Evolutionary conservation across 352 stramenopile species (phyloP), one percentile per base, ranked within the genome.

Genomic region (Pythium angustatum): DNA sequence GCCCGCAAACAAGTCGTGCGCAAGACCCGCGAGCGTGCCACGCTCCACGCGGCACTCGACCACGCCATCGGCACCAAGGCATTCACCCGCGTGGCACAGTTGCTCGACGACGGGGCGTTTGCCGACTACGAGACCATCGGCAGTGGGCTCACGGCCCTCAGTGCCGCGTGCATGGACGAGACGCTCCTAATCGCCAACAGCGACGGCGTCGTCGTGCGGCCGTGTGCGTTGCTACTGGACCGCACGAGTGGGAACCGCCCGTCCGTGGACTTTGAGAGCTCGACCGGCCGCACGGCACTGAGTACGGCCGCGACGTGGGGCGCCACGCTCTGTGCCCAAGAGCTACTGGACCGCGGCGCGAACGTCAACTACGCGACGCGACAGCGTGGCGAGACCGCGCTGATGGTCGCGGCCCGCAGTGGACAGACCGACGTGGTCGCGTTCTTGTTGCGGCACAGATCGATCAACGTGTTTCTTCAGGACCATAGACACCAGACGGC

Each of bases 211-310:
- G 64, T 77, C 41, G 81, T 94, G 22, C 52, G 91, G 1, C 78
- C 72, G 0, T 76, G 86, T 22, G 78, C 83, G 60, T 88, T 81
- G 47, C 66, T 94, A 12, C 50, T 94, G 26, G 72, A 88, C 40
- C 76, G 83, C 9, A 30, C 34, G 7, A 67, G 45, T n/a, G n/a
- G n/a, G 4, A 91, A 89, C 52, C 77, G 60, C 5, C 81, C 85
- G 38, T 73, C 75, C 17, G 81, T 88, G 4, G 81, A 90, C 27
- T 88, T 80, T 41, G 82, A 91, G 57, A 91, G 68, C 57, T 84
- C 72, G 1, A 71, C 22, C 2, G 78, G 79, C 1, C 44, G 60
- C 15, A 90, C 80, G 6, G 78, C 85, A 10, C 64, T 94, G 1
- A 51, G 33, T 27, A 75, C 75, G 3, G 69, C 81, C 0, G 83